phyloP scores from a whole-genome alignment of 306 rosid genomes.

The Pachyrhizus erosus region DNA sequence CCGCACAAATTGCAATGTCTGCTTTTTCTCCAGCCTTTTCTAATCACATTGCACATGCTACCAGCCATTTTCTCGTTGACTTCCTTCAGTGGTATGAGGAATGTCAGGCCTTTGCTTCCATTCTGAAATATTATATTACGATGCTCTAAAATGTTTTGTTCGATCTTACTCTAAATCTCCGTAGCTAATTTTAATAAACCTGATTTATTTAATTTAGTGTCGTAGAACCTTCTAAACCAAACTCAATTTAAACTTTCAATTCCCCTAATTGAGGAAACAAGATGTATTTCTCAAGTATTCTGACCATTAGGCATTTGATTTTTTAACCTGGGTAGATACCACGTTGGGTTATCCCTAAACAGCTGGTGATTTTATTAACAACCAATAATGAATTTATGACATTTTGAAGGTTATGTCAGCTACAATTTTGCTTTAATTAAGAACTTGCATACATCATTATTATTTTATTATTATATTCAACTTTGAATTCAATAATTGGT shows the following conservation, averaged over 20 bases:
- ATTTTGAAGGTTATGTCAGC: conserved; percentile 1
- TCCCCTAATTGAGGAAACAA: neutral
- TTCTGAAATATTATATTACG: too few species aligned
- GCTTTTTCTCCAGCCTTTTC: too few species aligned
- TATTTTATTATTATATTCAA: conserved; percentile 12
- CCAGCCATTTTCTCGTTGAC: too few species aligned
- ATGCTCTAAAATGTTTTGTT: neutral
- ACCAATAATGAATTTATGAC: neutral
- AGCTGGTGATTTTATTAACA: neutral
- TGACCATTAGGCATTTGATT: neutral
- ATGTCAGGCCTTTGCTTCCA: too few species aligned
- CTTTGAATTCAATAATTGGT: neutral
- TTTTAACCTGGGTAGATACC: neutral
- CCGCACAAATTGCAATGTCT: too few species aligned
- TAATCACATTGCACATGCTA: too few species aligned
- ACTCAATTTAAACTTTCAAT: neutral
- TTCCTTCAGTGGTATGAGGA: too few species aligned
- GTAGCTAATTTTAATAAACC: neutral
- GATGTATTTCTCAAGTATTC: neutral
- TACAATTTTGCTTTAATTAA: neutral
- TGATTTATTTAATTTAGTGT: conserved; percentile 11
- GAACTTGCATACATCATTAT: neutral
- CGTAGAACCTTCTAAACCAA: neutral
- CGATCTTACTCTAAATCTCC: neutral
- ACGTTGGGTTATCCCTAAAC: neutral